Evolutionary conservation across 2,329 filamentous ascomycete species (phyloP).

Genomic region (Ophiostoma sp.): DNA sequence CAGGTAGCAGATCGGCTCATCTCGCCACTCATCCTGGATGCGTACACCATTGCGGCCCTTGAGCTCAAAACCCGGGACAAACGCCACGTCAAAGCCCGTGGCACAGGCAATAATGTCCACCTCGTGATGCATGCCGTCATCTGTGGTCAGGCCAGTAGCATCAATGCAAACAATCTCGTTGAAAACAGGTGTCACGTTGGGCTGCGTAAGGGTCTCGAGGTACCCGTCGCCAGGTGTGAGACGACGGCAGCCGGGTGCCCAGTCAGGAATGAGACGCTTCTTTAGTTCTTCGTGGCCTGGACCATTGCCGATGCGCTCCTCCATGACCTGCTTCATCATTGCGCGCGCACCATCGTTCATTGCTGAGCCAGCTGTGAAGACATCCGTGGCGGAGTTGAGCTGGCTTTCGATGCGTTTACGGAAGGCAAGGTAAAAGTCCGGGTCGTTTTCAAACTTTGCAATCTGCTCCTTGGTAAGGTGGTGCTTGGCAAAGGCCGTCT

Average conservation of each 20-base stretch:
- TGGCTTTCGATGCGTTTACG: constrained; percentile 10
- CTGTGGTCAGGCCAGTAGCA: neutral
- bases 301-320: neutral
- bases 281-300: neutral
- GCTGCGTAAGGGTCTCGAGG: neutral
- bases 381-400: constrained; percentile 8
- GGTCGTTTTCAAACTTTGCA: neutral
- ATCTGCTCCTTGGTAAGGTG: constrained; percentile 9
- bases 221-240: neutral
- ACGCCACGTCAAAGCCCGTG: neutral
- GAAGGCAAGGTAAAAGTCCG: constrained; percentile 13
- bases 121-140: neutral
- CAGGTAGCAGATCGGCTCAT: neutral
- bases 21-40: neutral
- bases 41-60: neutral
- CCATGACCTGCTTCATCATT: neutral
- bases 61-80: neutral
- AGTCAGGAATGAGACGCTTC: neutral
- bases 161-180: neutral
- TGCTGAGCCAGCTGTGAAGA: neutral
- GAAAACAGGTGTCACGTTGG: neutral
- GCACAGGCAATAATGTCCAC: neutral
- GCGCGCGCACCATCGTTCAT: neutral
- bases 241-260: neutral
- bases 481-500: neutral